Evolutionary conservation across 2,329 filamentous ascomycete species (phyloP).

Genomic region (Fusarium penzigii): DNA sequence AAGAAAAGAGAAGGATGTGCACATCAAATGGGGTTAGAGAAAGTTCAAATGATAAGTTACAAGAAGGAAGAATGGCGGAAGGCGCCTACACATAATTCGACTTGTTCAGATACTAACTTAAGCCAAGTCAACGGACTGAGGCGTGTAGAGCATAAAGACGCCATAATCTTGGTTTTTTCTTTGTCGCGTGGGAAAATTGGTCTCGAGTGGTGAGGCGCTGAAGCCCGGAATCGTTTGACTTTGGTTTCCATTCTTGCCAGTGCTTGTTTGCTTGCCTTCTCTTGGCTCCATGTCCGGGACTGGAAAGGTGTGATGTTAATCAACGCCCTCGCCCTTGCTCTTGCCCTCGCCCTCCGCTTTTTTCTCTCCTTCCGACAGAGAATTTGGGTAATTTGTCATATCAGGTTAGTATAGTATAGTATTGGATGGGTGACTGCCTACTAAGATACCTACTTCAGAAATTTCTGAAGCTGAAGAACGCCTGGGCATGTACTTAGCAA

Average conservation of each 20-base stretch:
- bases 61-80: too few relatives aligned
- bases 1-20: too few relatives aligned
- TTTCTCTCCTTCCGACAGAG: too few relatives aligned
- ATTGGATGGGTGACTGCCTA: too few relatives aligned
- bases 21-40: too few relatives aligned
- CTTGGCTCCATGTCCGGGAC: slow-evolving; percentile 10
- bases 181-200: background rate
- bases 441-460: too few relatives aligned
- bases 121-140: background rate
- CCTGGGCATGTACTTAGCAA: too few relatives aligned
- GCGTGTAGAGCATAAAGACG: background rate
- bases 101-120: background rate
- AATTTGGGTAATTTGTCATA: background rate
- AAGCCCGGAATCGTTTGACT: slow-evolving; percentile 21
- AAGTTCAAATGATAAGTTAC: too few relatives aligned
- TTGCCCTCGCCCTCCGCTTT: background rate
- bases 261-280: slow-evolving; percentile 3
- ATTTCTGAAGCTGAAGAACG: too few relatives aligned
- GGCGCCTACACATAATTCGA: too few relatives aligned
- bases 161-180: background rate
- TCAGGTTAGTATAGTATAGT: background rate
- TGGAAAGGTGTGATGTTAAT: slow-evolving; percentile 16
- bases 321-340: background rate
- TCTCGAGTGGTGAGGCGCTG: background rate
- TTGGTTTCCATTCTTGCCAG: slow-evolving; percentile 28